Evolutionary conservation across 306 rosid genomes (phyloP), one percentile per base, ranked within the genome.

Genomic region (Quercus wislizeni): DNA sequence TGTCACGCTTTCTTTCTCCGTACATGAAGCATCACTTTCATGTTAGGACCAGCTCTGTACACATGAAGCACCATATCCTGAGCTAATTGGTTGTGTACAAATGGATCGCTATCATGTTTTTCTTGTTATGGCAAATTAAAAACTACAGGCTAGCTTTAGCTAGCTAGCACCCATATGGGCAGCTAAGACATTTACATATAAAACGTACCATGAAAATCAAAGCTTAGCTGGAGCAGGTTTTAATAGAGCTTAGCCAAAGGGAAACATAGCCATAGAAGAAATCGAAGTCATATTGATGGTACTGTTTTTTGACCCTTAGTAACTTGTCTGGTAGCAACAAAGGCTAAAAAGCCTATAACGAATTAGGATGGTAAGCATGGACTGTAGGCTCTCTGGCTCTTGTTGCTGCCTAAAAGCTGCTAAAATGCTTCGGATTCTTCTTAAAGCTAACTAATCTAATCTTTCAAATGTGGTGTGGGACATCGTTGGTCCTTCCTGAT

Each of bases 341-440:
- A 57, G 67, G 69, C 78, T 55, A 78, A 78, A 73, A 52, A 72
- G 71, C 69, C 65, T 27, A 79, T 71, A 64, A 75, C 74, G 76
- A 76, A 55, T 63, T 83, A 25, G 67, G 67, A 71, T 76, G 74
- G 49, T 76, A 73, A 81, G 76, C 78, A 76, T 78, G 71, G 71
- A 72, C 59, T 19, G 51, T 80, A 81, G 82, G 75, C 85, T 71
- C 73, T 83, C 76, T 11, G 78, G 80, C 85, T 77, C 72, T 68
- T 83, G 86, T 76, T 83, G 88, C 83, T 65, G 55, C 87, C 57
- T 81, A 69, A 83, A 80, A 80, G 86, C 83, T 71, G 75, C 49
- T 27, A 74, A 79, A 80, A 10, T 76, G 97, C 94, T 84, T 90
- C 81, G 90, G 97, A 90, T 92, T 87, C 91, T 90, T 85, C 73